Conservation (phyloP, 2,329 filamentous ascomycete genomes). For the Acarospora socialis region DNA sequence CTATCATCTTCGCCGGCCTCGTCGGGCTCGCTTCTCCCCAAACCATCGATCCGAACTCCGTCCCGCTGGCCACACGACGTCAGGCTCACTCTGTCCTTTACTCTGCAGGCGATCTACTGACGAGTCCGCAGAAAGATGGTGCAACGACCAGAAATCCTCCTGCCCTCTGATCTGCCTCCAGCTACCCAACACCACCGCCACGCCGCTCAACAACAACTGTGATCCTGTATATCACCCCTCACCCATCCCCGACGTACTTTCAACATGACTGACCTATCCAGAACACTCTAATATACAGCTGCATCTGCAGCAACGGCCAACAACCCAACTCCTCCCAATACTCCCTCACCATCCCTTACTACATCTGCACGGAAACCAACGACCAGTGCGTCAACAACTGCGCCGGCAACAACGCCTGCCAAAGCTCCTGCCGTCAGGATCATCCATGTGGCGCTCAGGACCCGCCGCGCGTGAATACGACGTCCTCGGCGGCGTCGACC, state of each 20-base stretch:
- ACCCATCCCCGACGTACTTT: background rate
- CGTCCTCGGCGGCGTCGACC: slow-evolving; percentile 25
- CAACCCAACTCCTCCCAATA: slow-evolving; percentile 46
- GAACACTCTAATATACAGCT: slow-evolving; percentile 38
- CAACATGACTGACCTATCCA: slow-evolving; percentile 2
- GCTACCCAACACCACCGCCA: slow-evolving; percentile 21
- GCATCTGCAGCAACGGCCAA: slow-evolving; percentile 40
- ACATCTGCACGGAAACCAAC: slow-evolving; percentile 43
- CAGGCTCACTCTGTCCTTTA: slow-evolving; percentile 9
- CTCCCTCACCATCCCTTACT: slow-evolving; percentile 49
- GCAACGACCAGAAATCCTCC: slow-evolving; percentile 25
- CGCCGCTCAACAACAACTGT: slow-evolving; percentile 26
- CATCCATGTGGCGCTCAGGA: slow-evolving; percentile 49
- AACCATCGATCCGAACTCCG: slow-evolving; percentile 24
- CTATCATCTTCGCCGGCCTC: slow-evolving; percentile 22
- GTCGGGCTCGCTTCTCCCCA: slow-evolving; percentile 23
- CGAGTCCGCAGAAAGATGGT: slow-evolving; percentile 26
- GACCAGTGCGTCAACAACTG: slow-evolving; percentile 42
- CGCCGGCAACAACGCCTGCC: slow-evolving; percentile 33
- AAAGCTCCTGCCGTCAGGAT: slow-evolving; percentile 35
- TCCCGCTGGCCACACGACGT: slow-evolving; percentile 25
- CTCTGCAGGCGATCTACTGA: background rate
- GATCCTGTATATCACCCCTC: slow-evolving; percentile 20
- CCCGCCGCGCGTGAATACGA: slow-evolving; percentile 40
- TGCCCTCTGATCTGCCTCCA: slow-evolving; percentile 34